Evolutionary conservation across 179 eudicot species (phyloP), one percentile per base, ranked within the genome.

Genomic region (Amaranthus tricolor): DNA sequence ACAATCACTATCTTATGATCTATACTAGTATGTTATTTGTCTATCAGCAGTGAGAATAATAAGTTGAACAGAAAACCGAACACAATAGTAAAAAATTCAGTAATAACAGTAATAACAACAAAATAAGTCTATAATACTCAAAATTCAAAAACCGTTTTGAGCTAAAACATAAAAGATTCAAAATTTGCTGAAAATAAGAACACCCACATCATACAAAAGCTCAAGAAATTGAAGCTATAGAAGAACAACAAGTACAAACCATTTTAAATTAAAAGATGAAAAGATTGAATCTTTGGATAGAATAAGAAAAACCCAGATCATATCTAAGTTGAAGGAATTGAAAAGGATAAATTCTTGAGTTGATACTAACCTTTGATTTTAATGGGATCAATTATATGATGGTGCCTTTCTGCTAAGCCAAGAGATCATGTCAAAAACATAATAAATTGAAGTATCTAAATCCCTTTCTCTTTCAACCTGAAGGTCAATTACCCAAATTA

Each of bases 341-440:
- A 52, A 60, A 40, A 50, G 68, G 52, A 50, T 76, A 8, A 7
- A 24, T 5, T 49, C 58, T 13, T 60, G 53, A 58, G 53, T n/a
- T 20, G 5, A 24, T 50, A 68, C 78, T 50, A 50, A 68, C 79
- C 68, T 69, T 48, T 24, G 9, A 17, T 15, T 14, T 16, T 59
- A 49, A 14, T 15, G 20, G 45, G 24, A 5, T 50, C 2, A 15
- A 59, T 51, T 10, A 51, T 14, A n/a, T 19, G 59, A 7, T 68
- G 60, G 16, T 50, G 9, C 31, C 45, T 54, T 24, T 20, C 63
- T 24, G 9, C 20, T 13, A 43, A 6, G 48, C 21, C 40, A 70
- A 70, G 63, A 40, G 63, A 40, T 55, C 6, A 56, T 24, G 24
- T 76, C 67, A 59, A 58, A 58, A 62, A 59, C 50, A 76, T 48